Conservation (phyloP, 2,329 filamentous ascomycete species). For the Sclerotinia sclerotiorum region DNA sequence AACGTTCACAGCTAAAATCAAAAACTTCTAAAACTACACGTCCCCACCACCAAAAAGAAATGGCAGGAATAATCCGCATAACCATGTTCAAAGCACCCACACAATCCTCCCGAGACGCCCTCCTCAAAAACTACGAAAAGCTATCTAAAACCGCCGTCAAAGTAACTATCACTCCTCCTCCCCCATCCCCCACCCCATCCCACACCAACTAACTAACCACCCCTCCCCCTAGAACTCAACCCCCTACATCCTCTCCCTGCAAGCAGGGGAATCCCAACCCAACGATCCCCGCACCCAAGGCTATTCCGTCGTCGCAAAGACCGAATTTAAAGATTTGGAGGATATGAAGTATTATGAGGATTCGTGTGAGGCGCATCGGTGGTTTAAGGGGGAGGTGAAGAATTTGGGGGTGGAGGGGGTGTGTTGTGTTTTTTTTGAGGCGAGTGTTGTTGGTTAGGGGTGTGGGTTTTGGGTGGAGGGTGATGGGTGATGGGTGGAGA, state of each 20-base stretch:
- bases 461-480: not conserved
- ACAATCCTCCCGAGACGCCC: constrained; percentile 45
- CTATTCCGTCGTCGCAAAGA: constrained; percentile 54
- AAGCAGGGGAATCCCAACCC: constrained; percentile 47
- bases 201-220: constrained; percentile 45
- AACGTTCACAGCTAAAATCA: not conserved
- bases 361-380: constrained; percentile 54
- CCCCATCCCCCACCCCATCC: constrained; percentile 36
- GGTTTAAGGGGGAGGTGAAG: constrained; percentile 43
- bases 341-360: constrained; percentile 62
- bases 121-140: constrained; percentile 44
- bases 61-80: constrained; percentile 46
- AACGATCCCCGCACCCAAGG: constrained; percentile 54
- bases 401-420: constrained; percentile 31
- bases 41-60: constrained; percentile 19
- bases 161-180: constrained; percentile 25
- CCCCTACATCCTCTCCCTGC: constrained; percentile 54
- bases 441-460: constrained; percentile 24
- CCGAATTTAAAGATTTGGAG: constrained; percentile 52
- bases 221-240: constrained; percentile 50
- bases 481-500: too few relatives aligned
- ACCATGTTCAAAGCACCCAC: constrained; percentile 55
- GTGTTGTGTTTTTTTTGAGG: constrained; percentile 39
- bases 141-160: constrained; percentile 47
- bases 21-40: not conserved